Base-by-base conservation (phyloP, 176 grass and related monocot species). In the Dendrocalamus sinicus region DNA sequence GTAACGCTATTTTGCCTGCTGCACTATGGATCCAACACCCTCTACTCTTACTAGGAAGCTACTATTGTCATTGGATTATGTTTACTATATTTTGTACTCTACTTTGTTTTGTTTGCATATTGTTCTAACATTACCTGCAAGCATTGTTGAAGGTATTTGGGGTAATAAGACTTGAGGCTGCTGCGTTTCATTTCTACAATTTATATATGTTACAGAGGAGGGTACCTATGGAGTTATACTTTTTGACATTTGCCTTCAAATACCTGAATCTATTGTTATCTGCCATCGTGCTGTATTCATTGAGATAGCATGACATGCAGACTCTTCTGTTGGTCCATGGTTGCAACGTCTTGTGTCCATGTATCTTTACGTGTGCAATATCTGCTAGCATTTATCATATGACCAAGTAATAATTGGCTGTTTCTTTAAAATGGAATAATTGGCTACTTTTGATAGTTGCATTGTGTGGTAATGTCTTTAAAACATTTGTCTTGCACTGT, bases 21-120 rank as follows among this genome's bases (percentile, higher is more conserved):
- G 66, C 24, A 86, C 46, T 75, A 53, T 76, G 6, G 22, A 76
- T 40, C 48, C 44, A 75, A 19, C 28, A 66, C 59, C 58, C 64
- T 67, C 32, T 22, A 24, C 32, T 46, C 37, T 61, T 79, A 28
- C 53, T 8, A 61, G 9, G 57, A 52, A 7, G 12, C 19, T 43
- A 41, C 8, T 70, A 44, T 84, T 41, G 30, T 16, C 2, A 8
- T n/a, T 40, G 13, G 12, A 86, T 39, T 73, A 72, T 28, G 19
- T 23, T 41, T 74, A 64, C 26, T 35, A 11, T 35, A 24, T 59
- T 70, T 8, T 46, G 41, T 45, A 30, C 20, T 75, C 37, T 14
- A 53, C 20, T 32, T 16, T 7, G 51, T 80, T 8, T 50, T 41
- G 3, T 80, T 87, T 62, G 46, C 9, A 37, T 65, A 74, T 75